Conservation (phyloP, 495 filamentous ascomycete genomes). For the Aspergillus olivimuriae region DNA sequence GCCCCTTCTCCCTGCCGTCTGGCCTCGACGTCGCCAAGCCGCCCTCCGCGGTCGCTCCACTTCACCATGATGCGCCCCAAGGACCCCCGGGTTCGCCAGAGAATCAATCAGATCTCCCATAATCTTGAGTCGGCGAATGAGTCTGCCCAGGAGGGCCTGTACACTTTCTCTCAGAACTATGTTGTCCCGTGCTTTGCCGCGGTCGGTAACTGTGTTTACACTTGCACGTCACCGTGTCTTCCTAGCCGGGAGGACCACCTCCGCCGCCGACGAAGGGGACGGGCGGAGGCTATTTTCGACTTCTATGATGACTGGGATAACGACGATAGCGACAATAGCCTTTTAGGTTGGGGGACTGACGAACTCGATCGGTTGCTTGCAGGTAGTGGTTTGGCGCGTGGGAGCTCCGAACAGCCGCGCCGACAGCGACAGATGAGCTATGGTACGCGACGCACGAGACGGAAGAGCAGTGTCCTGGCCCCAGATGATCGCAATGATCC, state of each 20-base stretch:
- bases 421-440: slow-evolving; percentile 84
- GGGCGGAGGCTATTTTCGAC: slow-evolving; percentile 81
- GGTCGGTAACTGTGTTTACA: slow-evolving; percentile 56
- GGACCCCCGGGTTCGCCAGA: slow-evolving; percentile 90
- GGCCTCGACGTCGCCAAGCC: neutral
- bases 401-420: slow-evolving; percentile 56
- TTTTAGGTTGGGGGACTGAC: slow-evolving; percentile 71
- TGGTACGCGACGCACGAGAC: slow-evolving; percentile 56
- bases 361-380: slow-evolving; percentile 85
- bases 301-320: slow-evolving; percentile 99
- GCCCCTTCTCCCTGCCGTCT: neutral
- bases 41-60: neutral
- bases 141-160: slow-evolving; percentile 80
- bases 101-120: slow-evolving; percentile 86
- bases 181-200: slow-evolving; percentile 72
- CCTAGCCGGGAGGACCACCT: slow-evolving; percentile 67
- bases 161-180: slow-evolving; percentile 80
- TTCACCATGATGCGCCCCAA: slow-evolving; percentile 55
- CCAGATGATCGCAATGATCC: slow-evolving; percentile 64
- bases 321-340: slow-evolving; percentile 52
- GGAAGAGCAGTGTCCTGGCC: slow-evolving; percentile 58
- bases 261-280: slow-evolving; percentile 58
- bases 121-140: slow-evolving; percentile 91
- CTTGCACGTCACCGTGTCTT: slow-evolving; percentile 67
- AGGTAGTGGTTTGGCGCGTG: slow-evolving; percentile 54